These are phyloP conservation scores for Entomortierella chlamydospora DNA, from an alignment of 192 early-diverging fungal genomes.

Conservation along the genomic window DNA sequence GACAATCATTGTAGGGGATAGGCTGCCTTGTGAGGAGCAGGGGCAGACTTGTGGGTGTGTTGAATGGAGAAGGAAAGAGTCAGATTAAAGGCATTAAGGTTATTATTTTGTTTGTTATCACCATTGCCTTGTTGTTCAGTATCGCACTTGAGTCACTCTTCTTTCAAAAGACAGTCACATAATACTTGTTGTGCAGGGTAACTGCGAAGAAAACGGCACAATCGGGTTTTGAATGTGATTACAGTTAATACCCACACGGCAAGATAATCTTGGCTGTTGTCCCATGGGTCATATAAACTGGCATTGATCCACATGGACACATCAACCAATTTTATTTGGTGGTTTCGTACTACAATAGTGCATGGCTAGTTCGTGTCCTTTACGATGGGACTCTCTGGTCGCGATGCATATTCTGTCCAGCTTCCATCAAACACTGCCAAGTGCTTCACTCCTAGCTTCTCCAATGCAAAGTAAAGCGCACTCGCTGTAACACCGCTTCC, in stretches of 20 bases:
- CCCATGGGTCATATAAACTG: no score
- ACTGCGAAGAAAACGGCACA: no score
- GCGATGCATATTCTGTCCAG: constrained; percentile 91
- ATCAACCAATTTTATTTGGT: not conserved
- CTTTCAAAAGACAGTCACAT: not conserved
- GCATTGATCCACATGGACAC: no score
- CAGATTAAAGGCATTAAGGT: not conserved
- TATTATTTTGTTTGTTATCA: not conserved
- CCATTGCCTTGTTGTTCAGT: not conserved
- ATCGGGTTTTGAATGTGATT: no score
- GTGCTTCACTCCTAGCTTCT: constrained; percentile 71
- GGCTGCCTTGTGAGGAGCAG: not conserved
- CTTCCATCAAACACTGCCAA: constrained; percentile 89
- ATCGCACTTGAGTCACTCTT: not conserved
- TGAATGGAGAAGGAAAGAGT: not conserved
- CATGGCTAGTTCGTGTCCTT: constrained; percentile 55
- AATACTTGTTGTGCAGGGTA: no score
- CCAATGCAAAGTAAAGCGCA: constrained; percentile 83
- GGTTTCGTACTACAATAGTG: no score
- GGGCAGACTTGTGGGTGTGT: not conserved
- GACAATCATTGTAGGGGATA: constrained; percentile 27
- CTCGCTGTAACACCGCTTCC: constrained; percentile 92
- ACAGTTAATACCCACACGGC: no score
- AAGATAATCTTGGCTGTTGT: no score
- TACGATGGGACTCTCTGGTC: constrained; percentile 73